These are phyloP conservation scores for Epichloe hybrida DNA, from an alignment of 2,329 filamentous ascomycete genomes.

Conservation along the genomic window DNA sequence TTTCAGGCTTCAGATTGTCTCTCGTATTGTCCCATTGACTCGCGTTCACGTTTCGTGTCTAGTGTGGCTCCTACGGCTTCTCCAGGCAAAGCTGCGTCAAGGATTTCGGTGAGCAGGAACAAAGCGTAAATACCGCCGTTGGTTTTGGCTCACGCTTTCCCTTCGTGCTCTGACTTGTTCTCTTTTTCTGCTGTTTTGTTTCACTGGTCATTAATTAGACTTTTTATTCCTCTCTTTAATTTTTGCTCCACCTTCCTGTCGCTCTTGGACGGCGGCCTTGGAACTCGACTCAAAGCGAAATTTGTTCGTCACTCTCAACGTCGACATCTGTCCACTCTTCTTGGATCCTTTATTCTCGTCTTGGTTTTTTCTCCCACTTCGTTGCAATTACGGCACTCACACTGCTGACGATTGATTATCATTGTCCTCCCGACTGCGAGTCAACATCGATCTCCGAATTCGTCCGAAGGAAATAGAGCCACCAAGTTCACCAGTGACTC, in stretches of 20 bases:
- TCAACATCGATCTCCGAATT: not conserved
- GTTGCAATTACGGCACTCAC: not conserved
- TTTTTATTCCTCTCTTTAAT: not conserved
- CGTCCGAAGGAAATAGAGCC: not conserved
- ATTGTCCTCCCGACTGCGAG: not conserved
- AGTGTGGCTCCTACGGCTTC: not conserved
- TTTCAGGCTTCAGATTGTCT: not conserved
- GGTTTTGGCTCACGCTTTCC: not conserved
- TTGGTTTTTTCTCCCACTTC: not conserved
- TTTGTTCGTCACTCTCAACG: slow-evolving; percentile 3
- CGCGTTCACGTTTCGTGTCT: not conserved
- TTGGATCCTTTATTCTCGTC: slow-evolving; percentile 5
- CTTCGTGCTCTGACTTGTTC: not conserved
- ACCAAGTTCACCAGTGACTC: not conserved
- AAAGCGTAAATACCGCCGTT: not conserved
- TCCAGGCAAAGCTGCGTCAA: not conserved
- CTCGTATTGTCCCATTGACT: not conserved
- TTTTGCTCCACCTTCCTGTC: not conserved
- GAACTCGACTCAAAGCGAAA: not conserved
- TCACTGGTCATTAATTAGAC: not conserved
- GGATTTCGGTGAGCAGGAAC: not conserved
- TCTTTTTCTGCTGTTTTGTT: not conserved
- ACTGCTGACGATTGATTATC: not conserved
- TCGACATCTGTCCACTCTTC: not conserved
- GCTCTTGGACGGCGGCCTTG: not conserved